Conservation (phyloP, 2,329 filamentous ascomycete species). For the Pseudocercospora crystallina region DNA sequence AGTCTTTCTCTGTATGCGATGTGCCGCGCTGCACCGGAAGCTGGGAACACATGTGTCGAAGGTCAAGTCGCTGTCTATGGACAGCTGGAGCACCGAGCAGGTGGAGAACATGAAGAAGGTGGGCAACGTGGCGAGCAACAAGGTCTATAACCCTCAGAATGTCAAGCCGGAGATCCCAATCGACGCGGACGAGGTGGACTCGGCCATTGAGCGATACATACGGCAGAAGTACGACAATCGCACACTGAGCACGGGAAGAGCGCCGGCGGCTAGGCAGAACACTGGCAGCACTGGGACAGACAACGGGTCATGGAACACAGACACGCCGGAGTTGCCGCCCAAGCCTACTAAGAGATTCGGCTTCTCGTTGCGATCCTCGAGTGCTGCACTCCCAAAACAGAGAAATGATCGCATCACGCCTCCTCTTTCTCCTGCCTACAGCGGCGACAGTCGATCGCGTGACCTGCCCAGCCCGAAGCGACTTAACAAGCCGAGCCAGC, state of each 20-base stretch:
- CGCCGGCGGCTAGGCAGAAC: conserved; percentile 48
- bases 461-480: conserved; percentile 25
- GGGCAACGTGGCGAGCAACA: conserved; percentile 84
- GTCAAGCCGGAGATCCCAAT: conserved; percentile 80
- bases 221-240: conserved; percentile 85
- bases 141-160: conserved; percentile 83
- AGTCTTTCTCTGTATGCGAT: conserved; percentile 96
- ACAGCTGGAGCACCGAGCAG: conserved; percentile 93
- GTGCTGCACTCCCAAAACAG: conserved; percentile 67
- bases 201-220: conserved; percentile 93
- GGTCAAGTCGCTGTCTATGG: conserved; percentile 98
- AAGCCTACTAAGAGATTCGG: conserved; percentile 62
- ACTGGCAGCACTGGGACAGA: conserved; percentile 55
- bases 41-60: conserved; percentile 97
- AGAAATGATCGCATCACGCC: conserved; percentile 42
- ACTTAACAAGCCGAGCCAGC: conserved; percentile 57
- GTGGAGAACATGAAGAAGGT: conserved; percentile 97
- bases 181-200: conserved; percentile 88
- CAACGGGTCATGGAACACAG: conserved; percentile 50
- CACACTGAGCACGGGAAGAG: conserved; percentile 37
- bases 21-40: conserved; percentile 91
- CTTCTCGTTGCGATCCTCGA: conserved; percentile 66
- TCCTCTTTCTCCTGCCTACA: conserved; percentile 37
- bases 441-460: conserved; percentile 26
- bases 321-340: conserved; percentile 58